Evolutionary conservation across 306 rosid species (phyloP).

Genomic region (Medicago arabica): DNA sequence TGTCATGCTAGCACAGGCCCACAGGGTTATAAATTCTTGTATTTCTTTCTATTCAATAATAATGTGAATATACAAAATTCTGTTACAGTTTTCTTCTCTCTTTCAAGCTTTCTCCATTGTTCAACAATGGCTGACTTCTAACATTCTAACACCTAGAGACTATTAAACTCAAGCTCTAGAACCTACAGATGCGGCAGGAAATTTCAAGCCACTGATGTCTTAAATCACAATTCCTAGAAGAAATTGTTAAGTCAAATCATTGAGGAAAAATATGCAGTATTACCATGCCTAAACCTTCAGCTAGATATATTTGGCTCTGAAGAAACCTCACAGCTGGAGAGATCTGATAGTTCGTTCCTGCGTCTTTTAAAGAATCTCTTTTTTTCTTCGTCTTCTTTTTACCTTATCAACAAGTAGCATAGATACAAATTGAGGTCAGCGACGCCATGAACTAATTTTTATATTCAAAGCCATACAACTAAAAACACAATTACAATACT

Average conservation of each 20-base stretch:
- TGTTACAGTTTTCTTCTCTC: too few relatives aligned
- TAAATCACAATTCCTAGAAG: conserved; percentile 30
- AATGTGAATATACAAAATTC: too few relatives aligned
- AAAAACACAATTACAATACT: conserved; percentile 36
- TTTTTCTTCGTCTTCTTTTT: conserved; percentile 81
- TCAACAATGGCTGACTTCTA: too few relatives aligned
- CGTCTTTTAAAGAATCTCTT: conserved; percentile 71
- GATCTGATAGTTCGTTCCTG: conserved; percentile 62
- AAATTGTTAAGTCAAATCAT: conserved; percentile 19
- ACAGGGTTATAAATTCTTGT: too few relatives aligned
- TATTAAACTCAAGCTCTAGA: conserved; percentile 29
- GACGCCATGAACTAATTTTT: conserved; percentile 19
- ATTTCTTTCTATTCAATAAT: too few relatives aligned
- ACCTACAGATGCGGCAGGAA: conserved; percentile 26
- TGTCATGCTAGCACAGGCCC: too few relatives aligned
- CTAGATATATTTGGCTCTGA: conserved; percentile 90
- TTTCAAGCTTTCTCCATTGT: too few relatives aligned
- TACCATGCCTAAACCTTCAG: conserved; percentile 94
- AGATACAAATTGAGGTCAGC: conserved; percentile 31
- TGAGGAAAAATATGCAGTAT: conserved; percentile 42
- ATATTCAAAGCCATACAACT: background rate
- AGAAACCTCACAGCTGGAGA: conserved; percentile 82
- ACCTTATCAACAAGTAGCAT: conserved; percentile 58
- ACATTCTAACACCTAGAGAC: too few relatives aligned
- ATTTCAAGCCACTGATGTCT: conserved; percentile 19